Evolutionary conservation across 805 yeast species (phyloP), one percentile per base, ranked within the genome.

Genomic region (Starmerella sp.): DNA sequence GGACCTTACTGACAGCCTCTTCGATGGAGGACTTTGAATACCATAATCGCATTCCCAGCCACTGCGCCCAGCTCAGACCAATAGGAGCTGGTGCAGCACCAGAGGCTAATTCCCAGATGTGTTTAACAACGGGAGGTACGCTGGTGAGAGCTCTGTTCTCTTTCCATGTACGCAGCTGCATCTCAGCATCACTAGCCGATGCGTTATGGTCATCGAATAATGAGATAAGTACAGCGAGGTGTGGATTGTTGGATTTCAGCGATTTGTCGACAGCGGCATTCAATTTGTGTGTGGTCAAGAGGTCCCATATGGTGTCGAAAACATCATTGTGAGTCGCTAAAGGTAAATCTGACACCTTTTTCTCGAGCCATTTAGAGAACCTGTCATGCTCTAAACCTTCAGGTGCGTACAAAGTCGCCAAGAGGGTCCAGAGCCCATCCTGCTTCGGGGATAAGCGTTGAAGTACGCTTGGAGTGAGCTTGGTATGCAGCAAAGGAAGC

Each of bases 101-200:
- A 28, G 84, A 72, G 15, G 90, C 71, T 4, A 90, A 67, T 57
- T 79, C 79, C 67, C 83, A 85, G 1, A 87, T 74, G 60, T 81
- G 79, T 14, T 79, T 65, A 22, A 86, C 67, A 3, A 77, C 69
- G 0, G 52, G 54, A 1, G 95, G 89, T 54, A 83, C 80, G 48
- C 67, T 68, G 32, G 64, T 66, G 34, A 72, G 53, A 4, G 71
- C 69, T 5, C 73, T 72, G 6, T 70, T 69, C 4, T 73, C 71
- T 34, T 67, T 66, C 97, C 97, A 90, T 39, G 77, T 78, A 2
- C 71, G 69, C 29, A 91, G 67, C 68, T 89, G 96, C 36, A 67
- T 67, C 6, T 65, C 59, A 0, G 96, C 90, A 52, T 80, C 72
- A 0, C 63, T 63, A 50, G 74, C 73, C 3, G 84, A 82, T 1